Conservation (phyloP, 1,284 basidiomycete genomes). For the Cryptococcus hybrid region DNA sequence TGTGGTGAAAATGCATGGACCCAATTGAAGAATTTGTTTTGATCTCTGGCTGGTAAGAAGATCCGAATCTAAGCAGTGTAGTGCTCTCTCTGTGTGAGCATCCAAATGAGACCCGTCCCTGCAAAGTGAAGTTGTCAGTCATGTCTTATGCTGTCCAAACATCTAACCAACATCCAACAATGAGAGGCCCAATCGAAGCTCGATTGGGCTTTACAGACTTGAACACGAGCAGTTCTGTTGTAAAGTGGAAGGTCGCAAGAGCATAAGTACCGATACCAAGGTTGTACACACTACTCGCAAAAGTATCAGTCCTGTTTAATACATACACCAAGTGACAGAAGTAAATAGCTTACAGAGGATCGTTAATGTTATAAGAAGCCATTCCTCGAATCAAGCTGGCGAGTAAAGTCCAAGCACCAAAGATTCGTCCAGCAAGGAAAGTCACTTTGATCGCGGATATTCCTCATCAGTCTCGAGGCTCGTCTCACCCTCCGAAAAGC, state of each 20-base stretch:
- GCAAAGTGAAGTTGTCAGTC: neutral
- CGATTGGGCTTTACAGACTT: conserved; percentile 66
- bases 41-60: no score
- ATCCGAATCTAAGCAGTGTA: conserved; percentile 16
- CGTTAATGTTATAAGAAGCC: conserved; percentile 64
- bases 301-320: neutral
- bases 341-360: neutral
- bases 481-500: neutral
- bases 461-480: neutral
- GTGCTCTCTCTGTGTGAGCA: conserved; percentile 29
- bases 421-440: conserved; percentile 77
- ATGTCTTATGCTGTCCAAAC: neutral
- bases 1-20: no score
- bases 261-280: conserved; percentile 83
- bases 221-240: conserved; percentile 80
- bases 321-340: neutral
- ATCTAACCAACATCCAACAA: conserved; percentile 75
- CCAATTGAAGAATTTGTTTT: no score
- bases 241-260: conserved; percentile 86
- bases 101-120: conserved; percentile 33
- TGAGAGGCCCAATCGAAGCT: conserved; percentile 70
- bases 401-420: conserved; percentile 83
- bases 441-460: conserved; percentile 62
- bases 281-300: conserved; percentile 71
- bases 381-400: conserved; percentile 76